Base-by-base conservation (phyloP, 225 moss, liverwort and hornwort genomes). In the Neckera pumila region DNA sequence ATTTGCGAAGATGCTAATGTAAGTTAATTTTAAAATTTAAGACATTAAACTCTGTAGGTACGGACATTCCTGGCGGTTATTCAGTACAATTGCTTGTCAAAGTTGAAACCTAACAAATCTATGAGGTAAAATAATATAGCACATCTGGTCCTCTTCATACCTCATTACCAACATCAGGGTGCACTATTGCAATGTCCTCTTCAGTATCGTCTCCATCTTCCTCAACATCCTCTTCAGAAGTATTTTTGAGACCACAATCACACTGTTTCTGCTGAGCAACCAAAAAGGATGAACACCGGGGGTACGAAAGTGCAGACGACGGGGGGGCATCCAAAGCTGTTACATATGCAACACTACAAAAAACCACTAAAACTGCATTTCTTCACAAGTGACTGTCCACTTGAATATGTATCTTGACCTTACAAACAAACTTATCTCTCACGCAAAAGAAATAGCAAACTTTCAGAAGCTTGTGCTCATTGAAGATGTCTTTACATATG, bases 151-250 rank as follows among this genome's bases (percentile, higher is more conserved):
- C 79, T 79, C 72, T 83, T 80, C 62, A 64, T 92, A 96, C 98
- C 97, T 98, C 98, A 86, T 98, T 96, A 90, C 95, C 95, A 83
- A 93, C 86, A 83, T 98, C 98, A 59, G 96, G 93, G 73, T 89
- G 95, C 80, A 96, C 94, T 91, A 98, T 93, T 59, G 96, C 92
- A 89, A 95, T 94, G 76, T 98, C 98, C 86, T 96, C 96, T 75
- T 98, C 98, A 79, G 95, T 96, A 69, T 98, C 98, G 67, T 94
- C 93, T n/a, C 90, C 95, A 91, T 94, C 95, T 88, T 95, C 97
- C 82, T 96, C 95, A 88, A 93, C 93, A 57, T 95, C 96, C 89
- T 96, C 95, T 93, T 91, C 92, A 85, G 92, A 93, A 79, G 86
- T 93, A 84, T 82, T 88, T 80, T 92, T 90, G 34, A 86, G 88